Base-by-base conservation (phyloP, 2,329 filamentous ascomycete species). In the Lachnellula arida region DNA sequence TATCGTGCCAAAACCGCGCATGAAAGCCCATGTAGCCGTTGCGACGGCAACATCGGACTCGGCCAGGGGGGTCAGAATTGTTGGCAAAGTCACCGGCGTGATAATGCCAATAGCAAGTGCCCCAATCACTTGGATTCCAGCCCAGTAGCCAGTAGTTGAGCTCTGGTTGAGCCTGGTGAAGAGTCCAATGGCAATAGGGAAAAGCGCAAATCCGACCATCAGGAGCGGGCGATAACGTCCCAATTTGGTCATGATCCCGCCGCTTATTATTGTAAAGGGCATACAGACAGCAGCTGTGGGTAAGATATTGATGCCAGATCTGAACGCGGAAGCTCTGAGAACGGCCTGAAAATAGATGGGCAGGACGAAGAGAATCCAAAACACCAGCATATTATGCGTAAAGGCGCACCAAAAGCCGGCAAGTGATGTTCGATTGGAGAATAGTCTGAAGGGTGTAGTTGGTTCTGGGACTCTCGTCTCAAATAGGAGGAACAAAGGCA, bases 311-410 rank as follows among this genome's bases (percentile, higher is more conserved):
- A 75, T 63, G 11, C 73, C 75, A 0, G 71, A 72, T 48, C 59
- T 48, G 6, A 65, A 65, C 0, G 73, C 66, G 34, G 58, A 65
- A 46, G 66, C 63, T 32, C 67, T 67, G 50, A 70, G 69, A 58
- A 79, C 71, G 42, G 72, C 70, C 67, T 80, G 75, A 64, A 80
- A 78, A 68, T 76, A 79, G 52, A 78, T 67, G 4, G 76, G 76
- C 11, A 78, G 65, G 54, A 76, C 76, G 64, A 73, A 76, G 5
- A 53, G 43, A 7, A 65, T 55, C 69, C 73, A 75, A 47, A 70
- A 70, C 5, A 68, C 54, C 11, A 75, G 60, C 5, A 76, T 55
- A 4, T 67, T 66, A 47, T 74, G 68, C 1, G 76, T 53, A 53
- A 77, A 74, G 2, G 70, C 72, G 17, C 70, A 60, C 4, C 67